Conservation (phyloP, 768 basidiomycete genomes). For the Tylopilus cervinicoccineus region DNA sequence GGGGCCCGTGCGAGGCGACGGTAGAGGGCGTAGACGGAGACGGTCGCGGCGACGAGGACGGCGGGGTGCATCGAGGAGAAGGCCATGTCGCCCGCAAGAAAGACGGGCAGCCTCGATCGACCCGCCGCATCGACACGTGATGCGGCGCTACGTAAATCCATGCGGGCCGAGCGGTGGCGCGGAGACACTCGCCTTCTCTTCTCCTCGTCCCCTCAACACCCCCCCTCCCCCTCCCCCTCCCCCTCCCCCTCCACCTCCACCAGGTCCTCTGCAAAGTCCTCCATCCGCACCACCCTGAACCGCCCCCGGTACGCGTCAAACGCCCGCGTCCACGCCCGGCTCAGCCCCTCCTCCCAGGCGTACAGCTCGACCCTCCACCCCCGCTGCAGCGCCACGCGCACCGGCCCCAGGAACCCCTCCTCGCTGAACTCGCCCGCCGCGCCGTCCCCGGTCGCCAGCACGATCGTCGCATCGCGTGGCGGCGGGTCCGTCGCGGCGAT, state of each 20-base stretch:
- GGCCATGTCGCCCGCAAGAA: constrained; percentile 10
- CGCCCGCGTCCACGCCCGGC: constrained; percentile 71
- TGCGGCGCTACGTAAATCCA: background rate
- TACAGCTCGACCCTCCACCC: constrained; percentile 97
- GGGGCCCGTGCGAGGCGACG: constrained; percentile 11
- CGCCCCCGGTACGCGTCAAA: constrained; percentile 45
- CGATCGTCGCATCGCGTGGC: constrained; percentile 68
- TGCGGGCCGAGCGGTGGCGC: constrained; percentile 1
- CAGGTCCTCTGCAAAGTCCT: constrained; percentile 60
- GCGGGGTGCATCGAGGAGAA: constrained; percentile 9
- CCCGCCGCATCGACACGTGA: too few species aligned
- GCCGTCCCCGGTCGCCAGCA: constrained; percentile 92
- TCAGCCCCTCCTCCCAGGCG: constrained; percentile 84
- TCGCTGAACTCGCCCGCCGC: constrained; percentile 90
- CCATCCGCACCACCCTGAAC: constrained; percentile 61
- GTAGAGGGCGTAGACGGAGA: constrained; percentile 19
- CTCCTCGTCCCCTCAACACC: too few species aligned
- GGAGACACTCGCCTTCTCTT: too few species aligned
- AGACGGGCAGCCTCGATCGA: background rate
- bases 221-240: too few species aligned
- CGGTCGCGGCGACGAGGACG: constrained; percentile 16
- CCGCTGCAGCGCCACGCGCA: constrained; percentile 76
- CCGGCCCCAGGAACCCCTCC: constrained; percentile 88
- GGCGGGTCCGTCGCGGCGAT: constrained; percentile 67
- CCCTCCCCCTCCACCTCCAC: constrained; percentile 40